Percentiles rank a stretch among this genome's conserved stretches.
Evolutionary conservation across 2,329 filamentous ascomycete genomes (phyloP).

Genomic region (Calonectria pseudoturangicola): DNA sequence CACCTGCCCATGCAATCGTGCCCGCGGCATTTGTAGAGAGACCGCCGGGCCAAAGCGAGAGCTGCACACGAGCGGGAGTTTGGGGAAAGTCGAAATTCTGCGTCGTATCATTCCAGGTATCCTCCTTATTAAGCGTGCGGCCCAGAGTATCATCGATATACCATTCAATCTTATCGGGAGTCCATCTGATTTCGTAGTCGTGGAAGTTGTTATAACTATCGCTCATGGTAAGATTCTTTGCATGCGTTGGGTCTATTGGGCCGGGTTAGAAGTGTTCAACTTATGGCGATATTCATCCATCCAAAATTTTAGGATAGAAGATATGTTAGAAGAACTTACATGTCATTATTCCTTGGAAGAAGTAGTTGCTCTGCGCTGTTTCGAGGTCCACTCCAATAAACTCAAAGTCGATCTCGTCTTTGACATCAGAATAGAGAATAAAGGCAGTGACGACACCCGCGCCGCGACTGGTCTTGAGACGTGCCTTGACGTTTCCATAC

Average conservation of each 20-base stretch:
- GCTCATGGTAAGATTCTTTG: slow-evolving; percentile 79
- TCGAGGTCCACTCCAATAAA: slow-evolving; percentile 88
- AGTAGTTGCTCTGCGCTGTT: slow-evolving; percentile 95
- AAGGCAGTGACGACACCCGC: slow-evolving; percentile 95
- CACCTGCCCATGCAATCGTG: slow-evolving; percentile 94
- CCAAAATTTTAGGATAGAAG: not conserved
- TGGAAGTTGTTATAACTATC: slow-evolving; percentile 88
- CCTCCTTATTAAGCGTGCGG: slow-evolving; percentile 83
- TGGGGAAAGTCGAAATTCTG: slow-evolving; percentile 93
- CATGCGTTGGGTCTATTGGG: slow-evolving; percentile 81
- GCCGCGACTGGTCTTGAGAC: slow-evolving; percentile 88
- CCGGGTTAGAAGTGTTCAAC: not conserved
- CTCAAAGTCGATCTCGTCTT: slow-evolving; percentile 99
- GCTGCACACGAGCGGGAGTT: slow-evolving; percentile 90
- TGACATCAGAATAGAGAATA: slow-evolving; percentile 94
- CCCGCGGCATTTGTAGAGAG: slow-evolving; percentile 85
- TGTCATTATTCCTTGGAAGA: slow-evolving; percentile 90
- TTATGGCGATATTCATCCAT: no score
- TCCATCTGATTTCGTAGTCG: slow-evolving; percentile 96
- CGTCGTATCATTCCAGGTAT: slow-evolving; percentile 90
- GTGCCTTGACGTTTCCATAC: slow-evolving; percentile 95
- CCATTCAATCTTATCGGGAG: slow-evolving; percentile 90
- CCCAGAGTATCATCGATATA: slow-evolving; percentile 86
- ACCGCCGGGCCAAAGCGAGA: slow-evolving; percentile 98
- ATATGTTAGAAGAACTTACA: not conserved